Evolutionary conservation across 441 rosid genomes (phyloP), one percentile per base, ranked within the genome.

Genomic region (Melastoma candidum): DNA sequence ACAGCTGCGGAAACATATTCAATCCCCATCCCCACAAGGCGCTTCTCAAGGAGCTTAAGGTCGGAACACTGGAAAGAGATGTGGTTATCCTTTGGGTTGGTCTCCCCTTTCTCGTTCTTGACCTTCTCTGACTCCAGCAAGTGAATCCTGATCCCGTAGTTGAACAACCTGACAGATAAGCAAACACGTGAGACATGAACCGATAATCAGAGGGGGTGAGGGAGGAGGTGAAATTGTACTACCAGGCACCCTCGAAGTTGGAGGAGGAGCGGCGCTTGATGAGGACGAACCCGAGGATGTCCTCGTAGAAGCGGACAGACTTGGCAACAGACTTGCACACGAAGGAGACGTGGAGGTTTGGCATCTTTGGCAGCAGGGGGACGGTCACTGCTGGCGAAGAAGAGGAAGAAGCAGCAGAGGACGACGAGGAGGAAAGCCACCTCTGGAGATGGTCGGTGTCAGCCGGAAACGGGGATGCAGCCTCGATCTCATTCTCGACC

Each of bases 51-150:
- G 24, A 63, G 45, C 7, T 44, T 22, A 46, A 55, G 56, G 51
- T 63, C 58, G 11, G 56, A 41, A 25, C 55, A 41, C 51, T 63
- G 67, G 56, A 63, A 63, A 3, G 67, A 63, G 36, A 63, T 63
- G 67, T 63, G 67, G 51, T 57, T 55, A 55, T 63, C 67, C 47
- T 63, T 63, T 2, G 67, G 67, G 25, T 63, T 56, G 56, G 56
- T 63, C 36, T 7, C 27, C 9, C 26, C 51, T 56, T 63, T 63
- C 51, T 63, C 56, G 36, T 44, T 17, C 29, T 54, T 54, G n/a
- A 63, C 48, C 39, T 49, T 51, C 2, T 56, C 51, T 11, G 53
- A 14, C 55, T 63, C 67, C 26, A 63, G 54, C 61, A 63, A 50
- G n/a, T 63, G 67, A 44, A 63, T 63, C 32, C 67, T 60, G 13